Conservation (phyloP, 2,329 filamentous ascomycete genomes). For the Teratosphaeria viscida region DNA sequence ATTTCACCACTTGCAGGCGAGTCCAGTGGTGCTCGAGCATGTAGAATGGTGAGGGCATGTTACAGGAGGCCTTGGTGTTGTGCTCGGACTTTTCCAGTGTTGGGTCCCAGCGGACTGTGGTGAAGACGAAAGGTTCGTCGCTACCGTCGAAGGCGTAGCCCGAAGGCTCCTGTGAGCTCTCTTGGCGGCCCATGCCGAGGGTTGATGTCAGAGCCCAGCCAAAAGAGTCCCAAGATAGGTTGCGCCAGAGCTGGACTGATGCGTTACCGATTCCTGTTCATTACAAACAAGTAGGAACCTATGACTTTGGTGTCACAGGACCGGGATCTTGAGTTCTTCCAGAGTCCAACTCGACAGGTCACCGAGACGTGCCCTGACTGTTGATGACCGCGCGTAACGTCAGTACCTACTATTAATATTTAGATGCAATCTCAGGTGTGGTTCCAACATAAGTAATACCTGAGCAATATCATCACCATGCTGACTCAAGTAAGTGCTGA, state of each 20-base stretch:
- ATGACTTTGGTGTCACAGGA: background rate
- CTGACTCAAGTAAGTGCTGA: background rate
- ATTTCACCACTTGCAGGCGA: slow-evolving; percentile 33
- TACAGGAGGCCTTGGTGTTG: slow-evolving; percentile 20
- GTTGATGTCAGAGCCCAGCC: background rate
- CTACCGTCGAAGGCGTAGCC: background rate
- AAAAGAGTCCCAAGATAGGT: background rate
- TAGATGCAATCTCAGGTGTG: too few species aligned
- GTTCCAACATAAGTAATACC: too few species aligned
- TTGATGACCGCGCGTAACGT: too few species aligned
- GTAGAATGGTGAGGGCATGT: slow-evolving; percentile 27
- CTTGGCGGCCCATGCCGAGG: background rate
- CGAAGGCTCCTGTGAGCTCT: background rate
- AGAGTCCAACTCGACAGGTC: background rate
- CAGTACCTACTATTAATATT: too few species aligned
- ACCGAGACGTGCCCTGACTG: background rate
- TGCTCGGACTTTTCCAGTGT: slow-evolving; percentile 33
- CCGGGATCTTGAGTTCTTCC: background rate
- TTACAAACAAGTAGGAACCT: background rate
- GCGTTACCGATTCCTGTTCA: background rate
- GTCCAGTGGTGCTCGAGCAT: slow-evolving; percentile 29
- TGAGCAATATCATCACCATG: too few species aligned
- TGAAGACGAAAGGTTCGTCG: slow-evolving; percentile 43
- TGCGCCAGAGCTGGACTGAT: background rate
- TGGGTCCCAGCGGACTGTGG: slow-evolving; percentile 62